Evolutionary conservation across 192 early-diverging fungal species (phyloP), one percentile per base, ranked within the genome.

Genomic region (Mortierella antarctica): DNA sequence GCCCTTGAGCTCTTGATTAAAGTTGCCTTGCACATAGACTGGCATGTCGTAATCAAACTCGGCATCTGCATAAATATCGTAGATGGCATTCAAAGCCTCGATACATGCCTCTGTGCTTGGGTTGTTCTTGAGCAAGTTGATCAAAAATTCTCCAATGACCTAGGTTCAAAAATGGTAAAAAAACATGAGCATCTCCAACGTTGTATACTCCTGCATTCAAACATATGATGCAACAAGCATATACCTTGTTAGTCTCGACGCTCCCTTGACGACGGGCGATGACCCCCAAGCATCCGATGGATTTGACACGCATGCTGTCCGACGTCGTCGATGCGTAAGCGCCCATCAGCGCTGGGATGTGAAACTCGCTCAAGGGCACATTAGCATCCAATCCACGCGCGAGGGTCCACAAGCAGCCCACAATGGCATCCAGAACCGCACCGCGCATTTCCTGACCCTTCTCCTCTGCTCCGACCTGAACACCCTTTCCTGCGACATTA

Each of bases 51-150:
- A 97, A 70, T 95, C 92, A 74, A 88, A 97, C 12, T 64, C 89
- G 39, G 74, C 85, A 65, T 98, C 97, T 46, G 89, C 88, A 77
- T 97, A 98, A 23, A 97, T 90, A 70, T 98, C 97, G 68, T 87
- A 97, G 47, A 98, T 77, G 21, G 91, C 89, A 67, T 97, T 95
- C 71, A 98, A 72, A 0, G 91, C 92, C 75, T 97, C 96, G 1
- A 90, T 77, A 14, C 91, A 78, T 20, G 84, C 80, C 51, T 88
- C 88, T 17, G 83, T 59, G 20, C 67, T 74, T 17, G 73, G 74
- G 41, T 85, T 73, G 51, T 79, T 68, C 45, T 82, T 60, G 46
- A 88, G 53, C 42, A 85, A 57, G 14, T 82, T 76, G 18, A 94
- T 85, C 60, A 95, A 74, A 55, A 90, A 96, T 10, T 82, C 70